Evolutionary conservation across 2,329 filamentous ascomycete species (phyloP).

Genomic region (Magnaporthiopsis rhizophila): DNA sequence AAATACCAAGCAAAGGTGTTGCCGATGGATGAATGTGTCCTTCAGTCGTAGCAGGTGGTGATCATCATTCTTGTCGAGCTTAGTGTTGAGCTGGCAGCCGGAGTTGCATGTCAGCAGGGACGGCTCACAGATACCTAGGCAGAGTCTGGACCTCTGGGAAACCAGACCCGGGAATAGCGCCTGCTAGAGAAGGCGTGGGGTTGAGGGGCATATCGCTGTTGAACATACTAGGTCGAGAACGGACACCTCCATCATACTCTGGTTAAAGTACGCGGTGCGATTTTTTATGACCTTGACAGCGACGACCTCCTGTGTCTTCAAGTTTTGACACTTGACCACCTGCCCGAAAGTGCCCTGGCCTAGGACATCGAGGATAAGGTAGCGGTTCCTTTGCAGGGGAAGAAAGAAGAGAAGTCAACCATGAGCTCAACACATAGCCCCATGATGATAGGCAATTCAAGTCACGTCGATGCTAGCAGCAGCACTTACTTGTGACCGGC

Average conservation of each 20-base stretch:
- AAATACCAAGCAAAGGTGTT: constrained; percentile 94
- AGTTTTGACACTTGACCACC: constrained; percentile 96
- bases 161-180: neutral
- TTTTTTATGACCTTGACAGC: constrained; percentile 99
- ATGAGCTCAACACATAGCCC: neutral
- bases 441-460: neutral
- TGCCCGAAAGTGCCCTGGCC: constrained; percentile 97
- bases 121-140: neutral
- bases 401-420: constrained; percentile 11
- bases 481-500: constrained; percentile 81
- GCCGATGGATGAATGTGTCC: constrained; percentile 95
- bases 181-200: neutral
- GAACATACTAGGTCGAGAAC: constrained; percentile 77
- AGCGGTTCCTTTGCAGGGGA: constrained; percentile 61
- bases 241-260: constrained; percentile 99
- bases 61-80: constrained; percentile 98
- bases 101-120: neutral
- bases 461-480: neutral
- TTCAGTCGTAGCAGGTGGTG: constrained; percentile 91
- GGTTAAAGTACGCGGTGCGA: constrained; percentile 97
- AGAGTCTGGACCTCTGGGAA: neutral
- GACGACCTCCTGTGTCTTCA: constrained; percentile 97
- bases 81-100: constrained; percentile 71
- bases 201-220: neutral
- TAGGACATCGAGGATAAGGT: constrained; percentile 92